Evolutionary conservation across 306 rosid species (phyloP), one percentile per base, ranked within the genome.

Genomic region (Dryas alaskensis): DNA sequence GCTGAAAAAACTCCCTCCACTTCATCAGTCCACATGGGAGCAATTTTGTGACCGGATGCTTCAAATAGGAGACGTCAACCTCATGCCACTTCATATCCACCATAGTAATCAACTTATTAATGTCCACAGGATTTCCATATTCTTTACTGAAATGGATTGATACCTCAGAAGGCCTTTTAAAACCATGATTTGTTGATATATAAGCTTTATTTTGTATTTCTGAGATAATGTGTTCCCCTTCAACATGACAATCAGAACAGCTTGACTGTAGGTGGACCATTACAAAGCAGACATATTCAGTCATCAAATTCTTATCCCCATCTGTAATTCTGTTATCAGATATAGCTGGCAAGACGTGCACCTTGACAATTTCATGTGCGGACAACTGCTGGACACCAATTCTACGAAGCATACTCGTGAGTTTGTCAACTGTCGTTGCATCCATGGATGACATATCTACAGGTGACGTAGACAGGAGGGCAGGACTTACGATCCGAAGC

Each of bases 381-480:
- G 96, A 91, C 84, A 94, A 82, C 81, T 72, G 87, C 51, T 91
- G 96, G 76, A 91, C 92, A 60, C 98, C 98, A 73, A 94, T 81
- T 77, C 77, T 84, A 69, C 80, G 81, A 73, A 94, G 94, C 85
- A 94, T 77, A 60, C 78, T 75, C 50, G 79, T 83, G 60, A 83
- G 73, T 75, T 86, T 94, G 75, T 85, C 88, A 69, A 76, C 65
- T 22, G 79, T 39, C 5, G 82, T 65, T 64, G 60, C 39, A 81
- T 83, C 84, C 79, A 72, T 74, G 69, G 52, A 65, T 31, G 85
- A 67, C 55, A 87, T 72, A 85, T 82, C 92, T 68, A 8, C 60
- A 54, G 81, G 37, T 70, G 87, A 81, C 69, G 89, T 67, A 49
- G 88, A 81, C 60, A 91, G 84, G 74, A 94, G 85, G 42, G 87